Evolutionary conservation across 2,329 filamentous ascomycete species (phyloP).

Genomic region (Trichoderma aggressivum): DNA sequence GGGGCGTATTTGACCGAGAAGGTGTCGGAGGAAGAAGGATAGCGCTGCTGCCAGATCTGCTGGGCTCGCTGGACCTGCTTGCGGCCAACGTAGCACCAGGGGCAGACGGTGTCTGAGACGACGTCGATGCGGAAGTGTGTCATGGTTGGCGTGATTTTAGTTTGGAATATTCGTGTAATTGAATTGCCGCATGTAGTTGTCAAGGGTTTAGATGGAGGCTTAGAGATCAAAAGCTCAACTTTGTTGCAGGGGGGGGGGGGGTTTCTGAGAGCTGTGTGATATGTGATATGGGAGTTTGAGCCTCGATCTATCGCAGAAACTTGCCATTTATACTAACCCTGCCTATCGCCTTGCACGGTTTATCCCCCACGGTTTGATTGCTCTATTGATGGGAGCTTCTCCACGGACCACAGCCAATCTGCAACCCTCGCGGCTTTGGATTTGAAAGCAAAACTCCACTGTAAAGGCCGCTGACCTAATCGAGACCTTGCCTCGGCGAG

Average conservation of each 20-base stretch:
- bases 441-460: slow-evolving; percentile 7
- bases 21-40: slow-evolving; percentile 51
- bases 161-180: not conserved
- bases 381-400: not conserved
- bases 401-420: not conserved
- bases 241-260: not conserved
- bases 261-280: not conserved
- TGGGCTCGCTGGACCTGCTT: slow-evolving; percentile 47
- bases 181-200: not conserved
- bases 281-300: not conserved
- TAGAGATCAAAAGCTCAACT: not conserved
- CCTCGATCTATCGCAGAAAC: not conserved
- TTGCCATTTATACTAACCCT: not conserved
- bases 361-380: not conserved
- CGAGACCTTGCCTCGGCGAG: not conserved
- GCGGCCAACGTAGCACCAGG: slow-evolving; percentile 51
- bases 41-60: slow-evolving; percentile 35
- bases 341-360: not conserved
- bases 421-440: not conserved
- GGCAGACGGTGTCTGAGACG: slow-evolving; percentile 50
- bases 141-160: slow-evolving; percentile 48
- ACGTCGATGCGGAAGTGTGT: slow-evolving; percentile 49
- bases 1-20: slow-evolving; percentile 47
- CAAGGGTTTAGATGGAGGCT: not conserved
- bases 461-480: not conserved